These are phyloP conservation scores for Lojkania enalia DNA, from an alignment of 2,329 filamentous ascomycete genomes.

Conservation along the genomic window DNA sequence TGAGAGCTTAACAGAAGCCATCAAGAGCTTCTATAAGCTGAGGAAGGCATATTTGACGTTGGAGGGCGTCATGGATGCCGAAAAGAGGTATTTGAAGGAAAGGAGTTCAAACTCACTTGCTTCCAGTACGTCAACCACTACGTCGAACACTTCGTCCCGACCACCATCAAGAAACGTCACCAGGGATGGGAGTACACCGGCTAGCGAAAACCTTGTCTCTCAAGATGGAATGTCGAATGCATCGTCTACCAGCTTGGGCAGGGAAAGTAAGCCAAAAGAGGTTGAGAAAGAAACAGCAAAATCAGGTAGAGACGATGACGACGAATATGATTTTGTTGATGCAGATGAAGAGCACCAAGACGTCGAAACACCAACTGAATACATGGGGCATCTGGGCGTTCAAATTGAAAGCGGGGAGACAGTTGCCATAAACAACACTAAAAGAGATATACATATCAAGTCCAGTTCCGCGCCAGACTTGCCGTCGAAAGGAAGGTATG, in stretches of 20 bases:
- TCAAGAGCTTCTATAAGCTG: constrained; percentile 91
- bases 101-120: constrained; percentile 40
- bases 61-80: constrained; percentile 75
- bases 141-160: constrained; percentile 25
- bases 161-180: constrained; percentile 26
- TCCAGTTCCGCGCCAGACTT: constrained; percentile 31
- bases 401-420: constrained; percentile 26
- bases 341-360: constrained; percentile 55
- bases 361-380: constrained; percentile 51
- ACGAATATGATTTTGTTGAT: constrained; percentile 60
- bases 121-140: constrained; percentile 20
- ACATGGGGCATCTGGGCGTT: constrained; percentile 50
- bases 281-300: constrained; percentile 12
- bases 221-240: constrained; percentile 12
- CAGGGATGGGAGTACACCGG: constrained; percentile 12
- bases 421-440: constrained; percentile 27
- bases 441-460: constrained; percentile 24
- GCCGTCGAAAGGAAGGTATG: constrained; percentile 23
- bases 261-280: constrained; percentile 9
- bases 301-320: constrained; percentile 28
- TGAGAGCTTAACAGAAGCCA: constrained; percentile 86
- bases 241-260: constrained; percentile 23
- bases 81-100: constrained; percentile 61
- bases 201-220: constrained; percentile 15
- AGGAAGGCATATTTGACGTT: constrained; percentile 85